Conservation (phyloP, 1,284 basidiomycete genomes). For the Ceratobasidium sp. region DNA sequence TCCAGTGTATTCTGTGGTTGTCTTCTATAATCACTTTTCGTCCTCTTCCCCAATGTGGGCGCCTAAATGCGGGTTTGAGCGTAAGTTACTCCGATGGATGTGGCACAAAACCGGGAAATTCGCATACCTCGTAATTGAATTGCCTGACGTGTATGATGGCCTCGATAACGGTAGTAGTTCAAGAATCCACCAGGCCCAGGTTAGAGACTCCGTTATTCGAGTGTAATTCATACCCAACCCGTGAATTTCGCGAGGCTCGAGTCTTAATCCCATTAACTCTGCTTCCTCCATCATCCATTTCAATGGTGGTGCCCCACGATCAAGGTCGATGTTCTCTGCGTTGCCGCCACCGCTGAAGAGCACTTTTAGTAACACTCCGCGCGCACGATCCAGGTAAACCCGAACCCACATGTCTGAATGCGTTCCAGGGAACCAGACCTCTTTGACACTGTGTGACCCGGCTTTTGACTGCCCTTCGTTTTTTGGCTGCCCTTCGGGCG, state of each 20-base stretch:
- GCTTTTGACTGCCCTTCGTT: background rate
- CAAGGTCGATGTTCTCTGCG: slow-evolving; percentile 37
- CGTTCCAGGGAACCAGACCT: slow-evolving; percentile 50
- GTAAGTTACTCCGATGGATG: background rate
- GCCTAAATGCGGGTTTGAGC: background rate
- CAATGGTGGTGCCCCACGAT: slow-evolving; percentile 35
- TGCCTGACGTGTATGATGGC: background rate
- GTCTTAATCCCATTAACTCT: slow-evolving; percentile 16
- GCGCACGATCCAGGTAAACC: background rate
- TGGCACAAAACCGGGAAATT: too few relatives aligned
- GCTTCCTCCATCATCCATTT: slow-evolving; percentile 44
- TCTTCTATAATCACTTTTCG: background rate
- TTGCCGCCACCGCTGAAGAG: slow-evolving; percentile 43
- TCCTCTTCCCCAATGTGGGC: background rate
- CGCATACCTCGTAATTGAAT: too few relatives aligned
- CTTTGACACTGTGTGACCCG: slow-evolving; percentile 42
- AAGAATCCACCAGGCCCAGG: background rate
- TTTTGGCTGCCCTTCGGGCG: background rate
- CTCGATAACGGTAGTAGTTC: background rate
- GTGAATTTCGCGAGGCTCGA: slow-evolving; percentile 8
- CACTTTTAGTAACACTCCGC: background rate
- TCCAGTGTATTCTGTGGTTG: background rate
- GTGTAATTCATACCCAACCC: too few relatives aligned
- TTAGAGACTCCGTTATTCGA: slow-evolving; percentile 5
- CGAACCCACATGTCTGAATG: slow-evolving; percentile 49